Conservation (phyloP, 257 asterid species). For the Linderniella brevidens region DNA sequence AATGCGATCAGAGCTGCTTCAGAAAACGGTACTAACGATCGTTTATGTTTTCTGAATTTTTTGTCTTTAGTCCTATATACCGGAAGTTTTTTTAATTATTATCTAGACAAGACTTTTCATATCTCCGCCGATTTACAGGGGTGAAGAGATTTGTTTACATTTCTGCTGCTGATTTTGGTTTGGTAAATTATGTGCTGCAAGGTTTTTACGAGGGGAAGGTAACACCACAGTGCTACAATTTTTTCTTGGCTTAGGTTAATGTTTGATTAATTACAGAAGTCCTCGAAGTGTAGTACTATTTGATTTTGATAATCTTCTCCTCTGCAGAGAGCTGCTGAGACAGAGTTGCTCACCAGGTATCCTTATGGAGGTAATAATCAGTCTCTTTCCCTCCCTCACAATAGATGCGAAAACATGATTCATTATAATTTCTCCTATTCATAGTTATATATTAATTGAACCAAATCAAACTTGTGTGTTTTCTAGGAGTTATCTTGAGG, state of each 20-base stretch:
- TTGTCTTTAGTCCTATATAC: neutral
- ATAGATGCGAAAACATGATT: too few species aligned
- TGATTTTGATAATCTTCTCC: conserved; percentile 3
- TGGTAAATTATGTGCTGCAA: conserved; percentile 39
- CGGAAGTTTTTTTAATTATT: neutral
- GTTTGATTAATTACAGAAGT: neutral
- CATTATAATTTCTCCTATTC: too few species aligned
- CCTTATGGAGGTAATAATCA: conserved; percentile 85
- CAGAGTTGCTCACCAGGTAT: conserved; percentile 69
- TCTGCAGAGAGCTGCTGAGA: conserved; percentile 90
- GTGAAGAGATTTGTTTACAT: conserved; percentile 60
- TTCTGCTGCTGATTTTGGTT: conserved; percentile 84
- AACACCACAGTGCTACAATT: conserved; percentile 4
- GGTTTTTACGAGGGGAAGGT: conserved; percentile 86
- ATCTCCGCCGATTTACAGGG: conserved; percentile 21
- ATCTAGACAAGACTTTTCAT: neutral
- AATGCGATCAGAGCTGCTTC: conserved; percentile 94
- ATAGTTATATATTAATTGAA: neutral
- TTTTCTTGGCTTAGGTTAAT: neutral
- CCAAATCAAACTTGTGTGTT: neutral
- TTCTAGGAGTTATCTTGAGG: conserved; percentile 75
- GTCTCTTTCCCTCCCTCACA: conserved; percentile 6
- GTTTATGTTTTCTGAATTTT: neutral
- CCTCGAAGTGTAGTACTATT: neutral
- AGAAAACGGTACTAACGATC: conserved; percentile 50